Conservation (phyloP, 805 yeast genomes). For the Saccharomycopsis guyanensis region DNA sequence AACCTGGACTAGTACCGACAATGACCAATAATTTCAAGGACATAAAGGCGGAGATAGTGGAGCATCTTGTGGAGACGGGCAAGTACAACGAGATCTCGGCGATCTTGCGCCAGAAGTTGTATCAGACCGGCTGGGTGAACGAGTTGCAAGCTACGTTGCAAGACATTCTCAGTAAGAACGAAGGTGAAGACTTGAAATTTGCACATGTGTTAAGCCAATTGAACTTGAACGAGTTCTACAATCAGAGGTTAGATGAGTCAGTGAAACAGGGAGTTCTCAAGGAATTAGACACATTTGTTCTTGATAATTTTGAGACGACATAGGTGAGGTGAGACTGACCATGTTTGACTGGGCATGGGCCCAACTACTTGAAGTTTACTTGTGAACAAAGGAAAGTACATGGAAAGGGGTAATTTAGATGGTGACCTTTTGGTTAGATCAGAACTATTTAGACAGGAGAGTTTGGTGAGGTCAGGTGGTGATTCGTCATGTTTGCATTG, state of each 20-base stretch:
- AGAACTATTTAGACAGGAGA: too few relatives aligned
- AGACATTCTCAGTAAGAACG: conserved; percentile 6
- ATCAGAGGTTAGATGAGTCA: conserved; percentile 9
- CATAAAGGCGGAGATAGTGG: conserved; percentile 56
- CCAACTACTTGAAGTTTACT: too few relatives aligned
- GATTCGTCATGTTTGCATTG: too few relatives aligned
- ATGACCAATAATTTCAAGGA: conserved; percentile 22
- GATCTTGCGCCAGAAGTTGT: conserved; percentile 52
- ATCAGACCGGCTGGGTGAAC: conserved; percentile 83
- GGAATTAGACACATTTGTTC: conserved; percentile 11
- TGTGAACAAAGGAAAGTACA: too few relatives aligned
- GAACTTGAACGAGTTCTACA: conserved; percentile 17
- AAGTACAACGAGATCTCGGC: conserved; percentile 71
- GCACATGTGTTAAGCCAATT: conserved; percentile 12
- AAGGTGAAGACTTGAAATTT: conserved; percentile 13
- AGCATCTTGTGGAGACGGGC: conserved; percentile 66
- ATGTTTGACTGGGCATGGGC: too few relatives aligned
- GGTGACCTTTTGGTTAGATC: too few relatives aligned
- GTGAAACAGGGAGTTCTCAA: conserved; percentile 8
- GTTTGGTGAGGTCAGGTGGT: too few relatives aligned
- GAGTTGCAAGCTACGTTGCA: conserved; percentile 37
- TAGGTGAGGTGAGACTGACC: neutral
- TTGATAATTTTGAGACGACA: conserved; percentile 16
- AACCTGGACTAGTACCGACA: too few relatives aligned
- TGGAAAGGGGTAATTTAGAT: too few relatives aligned